Evolutionary conservation across 2,329 filamentous ascomycete genomes (phyloP), one percentile per base, ranked within the genome.

Genomic region (Helotiales sp.): DNA sequence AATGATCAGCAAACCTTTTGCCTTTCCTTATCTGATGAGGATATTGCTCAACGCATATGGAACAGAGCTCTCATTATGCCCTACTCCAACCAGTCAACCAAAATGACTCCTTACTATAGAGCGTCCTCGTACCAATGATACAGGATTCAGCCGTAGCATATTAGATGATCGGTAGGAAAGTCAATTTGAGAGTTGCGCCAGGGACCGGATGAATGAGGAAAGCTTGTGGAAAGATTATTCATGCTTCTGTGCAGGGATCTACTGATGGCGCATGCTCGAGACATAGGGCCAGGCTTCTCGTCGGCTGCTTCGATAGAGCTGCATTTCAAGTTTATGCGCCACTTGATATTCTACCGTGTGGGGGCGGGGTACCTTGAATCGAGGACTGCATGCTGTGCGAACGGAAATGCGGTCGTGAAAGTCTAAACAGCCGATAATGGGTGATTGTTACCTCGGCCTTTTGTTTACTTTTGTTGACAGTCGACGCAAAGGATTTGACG

Each of bases 151-250:
- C 54, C 30, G 20, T 57, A 20, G 54, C 20, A 24, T 37, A 55
- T 37, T 20, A 7, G 17, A 32, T 7, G 50, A 17, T 32, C 50
- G 15, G 6, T 45, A 1, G 4, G 40, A n/a, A 52, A 30, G 15
- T 28, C 11, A 32, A n/a, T 54, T 32, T 54, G 26, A 8, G 17
- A 15, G 58, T 15, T 2, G 7, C 6, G 10, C 61, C 61, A 43
- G 37, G 24, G 11, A 11, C n/a, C 24, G 20, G 34, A 43, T 63
- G 5, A 26, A 62, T 37, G 22, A 37, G 50, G 50, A 32, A 63
- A 30, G 13, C 50, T 63, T 57, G 50, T 57, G 26, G 61, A 63
- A 55, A 22, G n/a, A n/a, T 57, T 24, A n/a, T 11, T 50, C 37
- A 57, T 43, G 11, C 61, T 63, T 63, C 50, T 13, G 13, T 47